Base-by-base conservation (phyloP, 441 rosid species). In the Croton setiger region DNA sequence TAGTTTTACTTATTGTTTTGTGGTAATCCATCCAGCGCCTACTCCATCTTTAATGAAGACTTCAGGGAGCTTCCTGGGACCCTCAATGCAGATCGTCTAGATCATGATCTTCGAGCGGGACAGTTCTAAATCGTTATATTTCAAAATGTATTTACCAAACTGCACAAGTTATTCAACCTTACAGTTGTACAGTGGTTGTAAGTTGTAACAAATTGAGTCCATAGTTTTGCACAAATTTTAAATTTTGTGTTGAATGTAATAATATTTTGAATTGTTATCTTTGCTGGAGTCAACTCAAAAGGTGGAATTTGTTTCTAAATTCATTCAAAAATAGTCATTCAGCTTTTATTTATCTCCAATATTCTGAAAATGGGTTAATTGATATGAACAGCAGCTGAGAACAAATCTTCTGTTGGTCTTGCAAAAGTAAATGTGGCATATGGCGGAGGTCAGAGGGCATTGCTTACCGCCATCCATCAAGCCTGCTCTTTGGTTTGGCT, bases 31-130 rank as follows among this genome's bases (percentile, higher is more conserved):
- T 41, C 76, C 88, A 86, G 96, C 27, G 96, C 98, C 15, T 92
- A 92, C 78, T 92, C 95, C 15, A 88, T 92, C 79, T 92, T 90
- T 85, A 90, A 88, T 52, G 93, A 90, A 72, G 96, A 86, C 79
- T 92, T 92, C 49, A 86, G 93, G 83, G 98, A 90, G 90, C 93
- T 92, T 75, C 96, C 96, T 0, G 96, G 98, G 49, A 92, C 96
- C 66, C 84, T 88, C 37, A 92, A 90, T 60, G 98, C 96, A 53
- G 95, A 92, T 67, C 87, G 87, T 44, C 77, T 92, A 60, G 96
- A 87, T 65, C 78, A 92, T 76, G 91, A 90, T 78, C 70, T 90
- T 66, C 81, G 96, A 58, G 80, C 95, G 15, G 96, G 98, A 74
- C 96, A 85, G 77, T 65, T 87, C 51, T 86, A 87, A 89, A 80